Conservation (phyloP, 1,284 basidiomycete species). For the Pterulicium gracile region DNA sequence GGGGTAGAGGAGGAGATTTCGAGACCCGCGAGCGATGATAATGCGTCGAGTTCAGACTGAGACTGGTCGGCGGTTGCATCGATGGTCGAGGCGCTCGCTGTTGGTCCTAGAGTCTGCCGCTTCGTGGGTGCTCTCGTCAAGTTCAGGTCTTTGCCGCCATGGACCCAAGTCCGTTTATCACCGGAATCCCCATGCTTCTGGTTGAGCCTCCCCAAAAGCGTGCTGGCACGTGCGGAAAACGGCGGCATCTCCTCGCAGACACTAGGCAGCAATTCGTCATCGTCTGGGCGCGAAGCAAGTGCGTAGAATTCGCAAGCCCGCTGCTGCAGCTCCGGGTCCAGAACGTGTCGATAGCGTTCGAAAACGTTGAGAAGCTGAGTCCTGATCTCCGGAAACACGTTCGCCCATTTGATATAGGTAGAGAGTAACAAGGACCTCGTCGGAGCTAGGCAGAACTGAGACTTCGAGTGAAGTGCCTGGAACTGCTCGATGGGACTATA, state of each 20-base stretch:
- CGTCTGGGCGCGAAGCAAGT: constrained; percentile 70
- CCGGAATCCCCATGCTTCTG: constrained; percentile 84
- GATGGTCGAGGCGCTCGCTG: constrained; percentile 18
- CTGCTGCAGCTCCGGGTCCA: constrained; percentile 98
- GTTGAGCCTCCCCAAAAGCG: constrained; percentile 78
- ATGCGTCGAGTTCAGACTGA: constrained; percentile 46
- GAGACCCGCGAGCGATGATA: constrained; percentile 75
- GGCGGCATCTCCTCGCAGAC: constrained; percentile 99
- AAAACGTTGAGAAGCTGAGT: constrained; percentile 90
- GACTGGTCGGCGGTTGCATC: constrained; percentile 14
- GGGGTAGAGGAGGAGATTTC: constrained; percentile 38
- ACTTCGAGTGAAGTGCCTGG: constrained; percentile 88
- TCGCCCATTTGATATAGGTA: constrained; percentile 99
- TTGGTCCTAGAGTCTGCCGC: constrained; percentile 23
- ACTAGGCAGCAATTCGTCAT: constrained; percentile 87
- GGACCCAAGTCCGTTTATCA: constrained; percentile 92
- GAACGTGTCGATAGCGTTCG: constrained; percentile 93
- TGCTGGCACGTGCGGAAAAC: constrained; percentile 90
- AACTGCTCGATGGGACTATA: constrained; percentile 95
- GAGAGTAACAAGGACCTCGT: constrained; percentile 91
- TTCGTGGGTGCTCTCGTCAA: constrained; percentile 54
- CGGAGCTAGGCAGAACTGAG: constrained; percentile 87
- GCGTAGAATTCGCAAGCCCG: constrained; percentile 95
- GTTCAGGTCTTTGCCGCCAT: constrained; percentile 89
- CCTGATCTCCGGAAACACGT: constrained; percentile 98